Base-by-base conservation (phyloP, 2,329 filamentous ascomycete genomes). In the Shiraia bambusicola region DNA sequence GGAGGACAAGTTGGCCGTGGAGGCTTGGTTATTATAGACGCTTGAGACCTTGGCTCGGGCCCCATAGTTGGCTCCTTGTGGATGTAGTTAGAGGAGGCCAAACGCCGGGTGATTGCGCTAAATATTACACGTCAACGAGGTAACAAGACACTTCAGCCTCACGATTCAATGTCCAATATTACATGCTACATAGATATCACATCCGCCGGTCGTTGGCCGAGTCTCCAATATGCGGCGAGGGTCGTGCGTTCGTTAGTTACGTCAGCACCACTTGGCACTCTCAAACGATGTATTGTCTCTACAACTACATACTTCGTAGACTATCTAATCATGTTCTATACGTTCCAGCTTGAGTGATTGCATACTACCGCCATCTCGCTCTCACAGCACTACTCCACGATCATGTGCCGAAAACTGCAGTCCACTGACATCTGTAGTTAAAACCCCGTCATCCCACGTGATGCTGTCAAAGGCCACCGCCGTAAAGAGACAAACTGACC, bases 361-460 rank as follows among this genome's bases (percentile, higher is more conserved):
- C 19, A 22, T 22, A 22, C 19, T 4, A 22, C 8, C 19, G 19
- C 19, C 4, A 22, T 22, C 8, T 22, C 4, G 19, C 19, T 8
- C 19, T 8, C 19, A 22, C 19, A 22, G 19, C 4, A 22, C 19
- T 4, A 15, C 28, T 29, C 37, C 17, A 33, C 15, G 13, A 42
- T 14, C 32, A 40, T 11, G 36, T 27, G 16, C 31, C 16, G 24
- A 14, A 25, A 8, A 22, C 19, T 28, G 25, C 8, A 28, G 25
- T 42, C 29, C 22, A 26, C 34, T 16, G 43, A 27, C 15, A 42
- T 39, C 22, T 19, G 38, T 40, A n/a, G n/a, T n/a, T n/a, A 33
- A 26, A 42, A 27, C 35, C 41, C 16, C 14, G 49, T 46, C 34
- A 28, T 52, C 46, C 30, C 61, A 63, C 61, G 61, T 64, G 56